Conservation (phyloP, 163 green algal species). For the Coccomyxa subellipsoidea region DNA sequence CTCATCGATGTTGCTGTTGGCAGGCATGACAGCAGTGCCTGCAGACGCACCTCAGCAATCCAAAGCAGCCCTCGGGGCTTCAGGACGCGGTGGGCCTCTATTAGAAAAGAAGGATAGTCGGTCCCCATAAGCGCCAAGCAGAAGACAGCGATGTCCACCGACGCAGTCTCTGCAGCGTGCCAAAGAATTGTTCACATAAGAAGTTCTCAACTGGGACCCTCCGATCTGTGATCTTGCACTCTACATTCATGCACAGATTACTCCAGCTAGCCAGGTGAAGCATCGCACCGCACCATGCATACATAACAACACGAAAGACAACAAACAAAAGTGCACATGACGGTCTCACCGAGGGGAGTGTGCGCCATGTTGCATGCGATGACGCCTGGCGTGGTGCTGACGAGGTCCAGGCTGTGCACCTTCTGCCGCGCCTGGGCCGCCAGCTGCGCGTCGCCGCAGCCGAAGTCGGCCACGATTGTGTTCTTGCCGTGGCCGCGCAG, state of each 20-base stretch:
- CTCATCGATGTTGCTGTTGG: background rate
- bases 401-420: constrained; percentile 90
- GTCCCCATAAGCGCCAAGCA: constrained; percentile 95
- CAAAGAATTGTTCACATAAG: background rate
- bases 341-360: constrained; percentile 45
- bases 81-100: constrained; percentile 77
- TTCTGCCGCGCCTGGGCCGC: constrained; percentile 61
- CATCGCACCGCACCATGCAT: too few species aligned
- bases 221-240: background rate
- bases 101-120: constrained; percentile 84
- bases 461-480: constrained; percentile 87
- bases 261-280: too few species aligned
- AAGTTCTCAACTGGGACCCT: background rate
- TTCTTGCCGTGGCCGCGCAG: constrained; percentile 14
- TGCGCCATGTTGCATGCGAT: constrained; percentile 94
- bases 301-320: background rate
- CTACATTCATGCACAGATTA: too few species aligned
- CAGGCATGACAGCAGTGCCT: background rate
- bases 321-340: background rate
- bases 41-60: constrained; percentile 89
- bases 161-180: constrained; percentile 17
- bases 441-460: constrained; percentile 91
- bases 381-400: constrained; percentile 72
- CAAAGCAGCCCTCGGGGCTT: constrained; percentile 74
- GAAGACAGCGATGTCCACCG: constrained; percentile 84